phyloP scores from a whole-genome alignment of 331 rosid genomes.

The Erythrophleum ivorense region DNA sequence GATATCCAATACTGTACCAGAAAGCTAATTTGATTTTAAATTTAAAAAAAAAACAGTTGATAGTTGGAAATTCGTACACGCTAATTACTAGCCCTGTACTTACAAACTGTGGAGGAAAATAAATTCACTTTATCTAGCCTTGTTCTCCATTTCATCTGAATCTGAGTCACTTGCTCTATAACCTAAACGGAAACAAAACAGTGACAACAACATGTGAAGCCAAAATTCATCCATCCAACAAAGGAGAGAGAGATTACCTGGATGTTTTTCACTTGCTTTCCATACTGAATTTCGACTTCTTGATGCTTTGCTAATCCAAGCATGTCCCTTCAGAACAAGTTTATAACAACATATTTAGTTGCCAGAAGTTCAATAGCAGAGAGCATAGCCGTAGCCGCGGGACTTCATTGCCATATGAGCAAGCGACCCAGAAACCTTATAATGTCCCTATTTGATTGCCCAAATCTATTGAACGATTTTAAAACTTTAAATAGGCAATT shows the following conservation, averaged over 20 bases:
- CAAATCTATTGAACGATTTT: not conserved
- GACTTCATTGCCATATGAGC: not conserved
- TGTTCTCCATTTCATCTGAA: constrained; percentile 49
- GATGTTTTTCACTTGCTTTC: constrained; percentile 57
- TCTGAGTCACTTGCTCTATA: constrained; percentile 73
- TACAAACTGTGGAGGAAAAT: constrained; percentile 15
- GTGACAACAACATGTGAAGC: constrained; percentile 33
- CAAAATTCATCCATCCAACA: not conserved
- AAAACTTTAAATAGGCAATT: not conserved
- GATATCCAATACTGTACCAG: not conserved
- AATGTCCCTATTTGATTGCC: not conserved
- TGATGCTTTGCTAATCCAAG: constrained; percentile 70
- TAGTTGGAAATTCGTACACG: not conserved
- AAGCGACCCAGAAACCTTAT: not conserved
- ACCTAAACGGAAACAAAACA: constrained; percentile 48
- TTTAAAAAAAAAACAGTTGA: not conserved
- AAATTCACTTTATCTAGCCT: constrained; percentile 41
- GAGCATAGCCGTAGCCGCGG: not conserved
- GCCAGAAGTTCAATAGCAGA: not conserved
- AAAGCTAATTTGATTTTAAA: not conserved
- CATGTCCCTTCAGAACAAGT: constrained; percentile 54
- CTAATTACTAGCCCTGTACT: constrained; percentile 1
- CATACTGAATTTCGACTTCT: constrained; percentile 50
- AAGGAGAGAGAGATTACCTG: constrained; percentile 45
- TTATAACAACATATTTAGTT: constrained; percentile 29